Base-by-base conservation (phyloP, 345 rosid species). In the Erysimum cheiranthoides region DNA sequence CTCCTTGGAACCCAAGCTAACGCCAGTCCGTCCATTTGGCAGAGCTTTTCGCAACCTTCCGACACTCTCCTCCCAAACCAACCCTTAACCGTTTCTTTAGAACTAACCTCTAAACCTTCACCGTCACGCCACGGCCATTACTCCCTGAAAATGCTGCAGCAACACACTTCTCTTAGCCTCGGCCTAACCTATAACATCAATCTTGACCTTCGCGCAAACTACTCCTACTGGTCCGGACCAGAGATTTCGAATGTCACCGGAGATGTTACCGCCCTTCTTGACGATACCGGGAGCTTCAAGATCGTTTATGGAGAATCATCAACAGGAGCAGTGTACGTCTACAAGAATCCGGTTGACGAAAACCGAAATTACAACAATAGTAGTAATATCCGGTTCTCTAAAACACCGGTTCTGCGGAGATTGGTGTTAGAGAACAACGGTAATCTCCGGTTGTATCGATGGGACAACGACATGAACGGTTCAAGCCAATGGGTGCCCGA, bases 41-140 rank as follows among this genome's bases (percentile, higher is more conserved):
- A 94, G 63, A 90, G 93, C 77, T 94, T 94, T 76, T 65, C 74
- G 2, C 87, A 91, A 68, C 98, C 98, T 7, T 85, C 97, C 0
- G 96, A 94, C 61, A 91, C 92, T 18, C 87, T 94, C 52, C 89
- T 91, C 21, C 97, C 98, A 6, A 86, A 87, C 80, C 98, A 94
- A 74, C 93, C 89, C 57, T 82, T 94, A 46, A 79, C 87, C 10
- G 98, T 75, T 62, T 84, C 96, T 21, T 77, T 84, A 18, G 90
- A 94, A 45, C 71, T 94, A 51, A 87, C 92, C 11, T 89, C 94
- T 3, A 73, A 82, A 16, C 80, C 71, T 8, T 83, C 90, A 28
- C 76, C 82, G 2, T 63, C 74, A 0, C 82, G 83, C 6, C 89
- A 86, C 0, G 88, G 92, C 25, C 89, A 89, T 39, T 92, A 90